Conservation (phyloP, 129 eudicot genomes). For the Kitagawia praeruptora region DNA sequence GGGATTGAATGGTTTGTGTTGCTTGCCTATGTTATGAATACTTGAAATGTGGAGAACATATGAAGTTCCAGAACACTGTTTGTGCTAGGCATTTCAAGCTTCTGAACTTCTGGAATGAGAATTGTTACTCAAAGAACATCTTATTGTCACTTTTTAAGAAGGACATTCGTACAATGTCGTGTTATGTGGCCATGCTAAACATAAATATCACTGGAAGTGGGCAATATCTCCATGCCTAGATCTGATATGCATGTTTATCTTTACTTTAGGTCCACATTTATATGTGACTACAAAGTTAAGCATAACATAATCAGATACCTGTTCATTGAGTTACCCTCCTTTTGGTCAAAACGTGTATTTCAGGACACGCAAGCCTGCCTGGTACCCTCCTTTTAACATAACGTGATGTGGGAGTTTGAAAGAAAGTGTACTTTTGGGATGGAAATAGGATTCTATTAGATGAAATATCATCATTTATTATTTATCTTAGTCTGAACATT, state of each 20-base stretch:
- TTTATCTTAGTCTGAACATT: not conserved
- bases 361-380: too few relatives aligned
- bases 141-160: not conserved
- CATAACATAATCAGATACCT: not conserved
- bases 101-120: not conserved
- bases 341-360: too few relatives aligned
- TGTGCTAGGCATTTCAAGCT: not conserved
- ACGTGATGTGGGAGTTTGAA: not conserved
- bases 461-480: too few relatives aligned
- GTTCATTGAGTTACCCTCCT: not conserved
- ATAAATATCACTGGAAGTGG: not conserved
- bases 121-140: not conserved
- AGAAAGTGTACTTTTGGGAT: not conserved
- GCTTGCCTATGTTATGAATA: not conserved
- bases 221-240: not conserved
- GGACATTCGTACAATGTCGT: not conserved
- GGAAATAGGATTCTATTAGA: not conserved
- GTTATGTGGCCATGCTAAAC: not conserved
- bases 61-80: not conserved
- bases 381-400: too few relatives aligned
- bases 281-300: not conserved
- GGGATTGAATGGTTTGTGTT: not conserved
- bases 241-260: not conserved
- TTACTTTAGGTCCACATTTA: not conserved
- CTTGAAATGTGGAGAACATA: not conserved